Percentiles rank a stretch among this genome's conserved stretches.
phyloP scores from a whole-genome alignment of 176 grass and related monocot species.

The Cymbopogon citratus region DNA sequence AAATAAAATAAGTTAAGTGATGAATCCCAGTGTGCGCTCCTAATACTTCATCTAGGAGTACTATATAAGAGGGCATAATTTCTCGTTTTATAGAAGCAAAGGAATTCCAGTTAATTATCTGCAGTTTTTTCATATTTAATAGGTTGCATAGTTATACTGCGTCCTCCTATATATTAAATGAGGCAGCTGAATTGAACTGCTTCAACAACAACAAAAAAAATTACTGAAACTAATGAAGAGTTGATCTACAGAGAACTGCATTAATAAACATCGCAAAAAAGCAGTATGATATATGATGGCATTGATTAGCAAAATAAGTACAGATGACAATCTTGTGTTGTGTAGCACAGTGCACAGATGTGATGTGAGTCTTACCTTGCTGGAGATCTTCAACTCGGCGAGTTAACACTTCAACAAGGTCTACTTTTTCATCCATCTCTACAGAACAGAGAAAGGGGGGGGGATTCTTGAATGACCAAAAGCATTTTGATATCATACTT shows the following conservation, averaged over 20 bases:
- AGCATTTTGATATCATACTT: constrained; percentile 8
- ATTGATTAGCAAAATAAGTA: background rate
- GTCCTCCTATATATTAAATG: background rate
- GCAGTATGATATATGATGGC: background rate
- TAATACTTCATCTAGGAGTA: background rate
- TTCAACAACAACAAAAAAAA: background rate
- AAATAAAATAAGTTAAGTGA: background rate
- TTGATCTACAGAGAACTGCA: constrained; percentile 8
- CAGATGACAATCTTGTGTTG: constrained; percentile 1
- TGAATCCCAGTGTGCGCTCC: background rate
- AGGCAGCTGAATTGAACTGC: constrained; percentile 15
- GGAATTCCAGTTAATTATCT: background rate
- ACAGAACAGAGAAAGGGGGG: constrained; percentile 5
- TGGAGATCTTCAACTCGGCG: constrained; percentile 68
- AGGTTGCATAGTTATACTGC: constrained; percentile 1
- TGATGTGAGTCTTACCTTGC: constrained; percentile 42
- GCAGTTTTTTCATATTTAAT: background rate
- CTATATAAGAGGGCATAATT: background rate
- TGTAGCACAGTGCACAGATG: background rate
- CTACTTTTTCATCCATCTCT: constrained; percentile 58
- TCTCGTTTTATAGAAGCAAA: background rate
- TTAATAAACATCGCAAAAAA: background rate
- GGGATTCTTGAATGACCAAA: constrained; percentile 12
- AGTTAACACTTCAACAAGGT: constrained; percentile 42
- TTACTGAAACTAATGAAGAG: background rate